These are phyloP conservation scores for Botrytis fragariae DNA, from an alignment of 2,329 filamentous ascomycete genomes.

Conservation along the genomic window DNA sequence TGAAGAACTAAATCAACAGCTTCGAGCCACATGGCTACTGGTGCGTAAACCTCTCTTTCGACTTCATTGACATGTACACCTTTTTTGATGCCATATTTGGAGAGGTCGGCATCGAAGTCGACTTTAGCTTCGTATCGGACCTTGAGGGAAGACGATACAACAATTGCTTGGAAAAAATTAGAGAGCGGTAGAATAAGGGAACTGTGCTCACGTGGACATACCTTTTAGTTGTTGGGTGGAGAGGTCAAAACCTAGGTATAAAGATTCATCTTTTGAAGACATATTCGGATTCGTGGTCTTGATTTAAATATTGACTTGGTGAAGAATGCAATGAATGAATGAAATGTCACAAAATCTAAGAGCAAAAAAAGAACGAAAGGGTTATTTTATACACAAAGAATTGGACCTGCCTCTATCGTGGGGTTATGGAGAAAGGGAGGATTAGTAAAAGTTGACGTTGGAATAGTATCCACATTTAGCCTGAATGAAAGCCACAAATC, in stretches of 20 bases:
- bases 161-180: constrained; percentile 58
- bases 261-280: constrained; percentile 48
- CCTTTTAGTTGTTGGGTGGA: constrained; percentile 97
- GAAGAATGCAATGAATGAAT: neutral
- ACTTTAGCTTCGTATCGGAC: constrained; percentile 84
- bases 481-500: constrained; percentile 14
- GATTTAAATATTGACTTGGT: neutral
- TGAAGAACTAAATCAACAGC: constrained; percentile 81
- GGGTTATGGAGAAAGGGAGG: constrained; percentile 16
- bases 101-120: constrained; percentile 86
- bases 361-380: constrained; percentile 4
- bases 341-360: neutral
- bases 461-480: constrained; percentile 21
- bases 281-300: constrained; percentile 34
- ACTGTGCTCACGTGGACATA: constrained; percentile 38
- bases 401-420: constrained; percentile 12
- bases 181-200: constrained; percentile 19
- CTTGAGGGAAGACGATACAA: constrained; percentile 78
- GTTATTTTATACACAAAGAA: neutral
- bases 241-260: constrained; percentile 92
- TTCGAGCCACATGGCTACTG: constrained; percentile 92
- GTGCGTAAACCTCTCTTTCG: constrained; percentile 88
- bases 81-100: constrained; percentile 77
- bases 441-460: constrained; percentile 18
- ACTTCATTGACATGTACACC: constrained; percentile 79